Conservation (phyloP, 257 asterid genomes). For the Thymus mandschuricus region DNA sequence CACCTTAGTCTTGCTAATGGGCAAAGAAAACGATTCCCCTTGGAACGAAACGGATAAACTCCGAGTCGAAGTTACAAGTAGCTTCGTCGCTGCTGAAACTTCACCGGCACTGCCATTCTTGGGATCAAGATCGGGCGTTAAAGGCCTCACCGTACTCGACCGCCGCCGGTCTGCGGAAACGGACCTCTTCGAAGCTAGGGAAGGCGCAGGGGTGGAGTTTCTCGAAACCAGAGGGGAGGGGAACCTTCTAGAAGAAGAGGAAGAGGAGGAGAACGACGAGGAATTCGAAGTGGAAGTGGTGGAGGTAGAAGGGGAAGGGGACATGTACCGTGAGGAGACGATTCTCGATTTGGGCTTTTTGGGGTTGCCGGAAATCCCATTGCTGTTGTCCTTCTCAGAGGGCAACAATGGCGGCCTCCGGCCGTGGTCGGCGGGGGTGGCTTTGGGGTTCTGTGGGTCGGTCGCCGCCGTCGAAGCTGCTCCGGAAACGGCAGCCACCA, state of each 20-base stretch:
- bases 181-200: conserved; percentile 70
- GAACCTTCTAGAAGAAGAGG: conserved; percentile 70
- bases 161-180: conserved; percentile 86
- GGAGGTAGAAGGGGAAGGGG: conserved; percentile 92
- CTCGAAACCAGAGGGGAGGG: conserved; percentile 76
- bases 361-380: conserved; percentile 53
- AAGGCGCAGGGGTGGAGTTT: conserved; percentile 53
- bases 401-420: conserved; percentile 79
- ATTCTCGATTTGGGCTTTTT: conserved; percentile 76
- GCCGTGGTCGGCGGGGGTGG: conserved; percentile 39
- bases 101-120: conserved; percentile 51
- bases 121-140: conserved; percentile 64
- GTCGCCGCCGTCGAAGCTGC: conserved; percentile 72
- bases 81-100: conserved; percentile 74
- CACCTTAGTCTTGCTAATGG: conserved; percentile 79
- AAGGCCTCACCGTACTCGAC: conserved; percentile 48
- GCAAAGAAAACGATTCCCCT: conserved; percentile 86
- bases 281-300: conserved; percentile 78
- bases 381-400: conserved; percentile 71
- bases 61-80: conserved; percentile 77
- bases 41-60: conserved; percentile 94
- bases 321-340: conserved; percentile 85
- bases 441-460: conserved; percentile 53
- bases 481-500: conserved; percentile 93
- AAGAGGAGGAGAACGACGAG: conserved; percentile 65